These are phyloP conservation scores for Gillenia trifoliata DNA, from an alignment of 306 rosid genomes.

Conservation along the genomic window DNA sequence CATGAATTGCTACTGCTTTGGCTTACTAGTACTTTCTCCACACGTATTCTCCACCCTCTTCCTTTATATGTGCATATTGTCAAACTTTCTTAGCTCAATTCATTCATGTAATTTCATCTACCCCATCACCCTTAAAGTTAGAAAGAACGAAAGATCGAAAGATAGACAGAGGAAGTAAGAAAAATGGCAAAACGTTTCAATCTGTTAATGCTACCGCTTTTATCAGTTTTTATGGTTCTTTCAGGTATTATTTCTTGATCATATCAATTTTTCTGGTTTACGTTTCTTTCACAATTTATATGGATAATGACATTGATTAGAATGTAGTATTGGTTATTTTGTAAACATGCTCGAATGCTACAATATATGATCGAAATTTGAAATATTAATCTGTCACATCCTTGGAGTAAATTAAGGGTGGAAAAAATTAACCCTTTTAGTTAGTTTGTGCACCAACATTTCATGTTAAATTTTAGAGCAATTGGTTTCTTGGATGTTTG, in stretches of 20 bases:
- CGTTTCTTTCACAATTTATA: neutral
- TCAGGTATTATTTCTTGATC: conserved; percentile 38
- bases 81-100: neutral
- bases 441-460: neutral
- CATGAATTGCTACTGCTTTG: conserved; percentile 20
- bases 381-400: neutral
- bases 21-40: conserved; percentile 29
- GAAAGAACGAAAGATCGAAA: neutral
- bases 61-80: conserved; percentile 25
- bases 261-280: neutral
- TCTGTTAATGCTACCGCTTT: conserved; percentile 21
- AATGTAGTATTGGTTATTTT: neutral
- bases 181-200: conserved; percentile 38
- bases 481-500: conserved; percentile 1
- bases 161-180: neutral
- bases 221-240: conserved; percentile 32
- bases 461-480: neutral
- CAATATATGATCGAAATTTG: no score
- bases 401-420: neutral
- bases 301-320: neutral
- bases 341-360: no score
- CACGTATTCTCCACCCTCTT: conserved; percentile 47
- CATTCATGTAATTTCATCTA: conserved; percentile 2
- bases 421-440: neutral
- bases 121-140: neutral